Evolutionary conservation across 495 filamentous ascomycete species (phyloP), one percentile per base, ranked within the genome.

Genomic region (Penicillium silybi): DNA sequence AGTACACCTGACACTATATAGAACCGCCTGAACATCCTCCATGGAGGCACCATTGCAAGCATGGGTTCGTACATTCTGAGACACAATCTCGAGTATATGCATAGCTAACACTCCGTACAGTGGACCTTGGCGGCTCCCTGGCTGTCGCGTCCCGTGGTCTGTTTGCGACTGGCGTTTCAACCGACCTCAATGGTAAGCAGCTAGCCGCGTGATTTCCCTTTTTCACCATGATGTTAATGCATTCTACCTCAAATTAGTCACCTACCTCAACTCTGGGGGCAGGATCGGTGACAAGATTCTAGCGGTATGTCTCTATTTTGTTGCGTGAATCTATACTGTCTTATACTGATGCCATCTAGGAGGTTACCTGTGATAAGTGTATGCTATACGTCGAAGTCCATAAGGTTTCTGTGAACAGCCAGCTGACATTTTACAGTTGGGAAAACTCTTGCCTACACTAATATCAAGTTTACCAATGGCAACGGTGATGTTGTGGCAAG

Each of bases 21-120:
- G 90, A 98, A 97, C 62, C 85, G 93, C 18, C 78, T 97, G 8
- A 85, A 83, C 42, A 96, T 90, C 44, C 77, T 97, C 53, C 93
- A 98, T 73, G 93, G 93, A 40, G 93, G 92, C 34, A 95, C 93
- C 16, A 91, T 97, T 61, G 92, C 93, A 16, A 90, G 87, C 68
- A 90, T 97, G 87, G 84, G 85, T 83, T 75, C 44, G 64, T 51
- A 11, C 15, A 13, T 17, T 10, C 7, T 26, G 5, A 15, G 40
- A 16, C 3, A 29, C 7, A 15, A 25, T 9, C 29, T 44, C 23
- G 1, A 25, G 7, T 18, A 8, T 25, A 16, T 2, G 27, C 4
- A 13, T 22, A 39, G 13, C 39, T 54, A 56, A 19, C n/a, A 18
- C 15, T 53, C 9, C 16, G 18, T 46, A 13, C 22, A 87, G 91